Evolutionary conservation across 176 grass and related monocot species (phyloP), one percentile per base, ranked within the genome.

Genomic region (Musa troglodytarum): DNA sequence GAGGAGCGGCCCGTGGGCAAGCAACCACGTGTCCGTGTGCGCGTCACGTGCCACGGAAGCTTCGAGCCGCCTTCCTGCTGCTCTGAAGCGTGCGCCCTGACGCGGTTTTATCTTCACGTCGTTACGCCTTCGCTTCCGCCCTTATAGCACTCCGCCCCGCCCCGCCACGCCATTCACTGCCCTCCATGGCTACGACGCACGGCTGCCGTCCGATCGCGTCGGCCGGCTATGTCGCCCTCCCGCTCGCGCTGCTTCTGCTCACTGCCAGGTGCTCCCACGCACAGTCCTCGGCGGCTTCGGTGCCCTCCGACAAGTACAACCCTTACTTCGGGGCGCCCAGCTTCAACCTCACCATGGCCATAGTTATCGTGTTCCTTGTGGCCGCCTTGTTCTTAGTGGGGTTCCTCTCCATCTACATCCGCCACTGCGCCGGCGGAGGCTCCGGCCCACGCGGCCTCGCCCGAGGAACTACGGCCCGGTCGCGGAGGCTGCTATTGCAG

Each of bases 391-490:
- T 92, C 86, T 83, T 92, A 16, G 78, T 92, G 24, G 86, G 83
- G 0, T 82, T 92, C 81, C 88, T 92, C 86, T 88, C 86, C 52
- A 80, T 92, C 65, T 92, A 84, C 84, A 78, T 92, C 25, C 90
- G 84, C 21, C 79, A 82, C 1, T 89, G 90, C 79, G 73, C 65
- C 1, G 76, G 81, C 0, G 69, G 86, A 64, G 72, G 62, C 54
- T 78, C 69, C 29, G 75, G 74, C 70, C 15, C 0, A 43, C 49
- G 25, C 64, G 64, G 6, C 19, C 53, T 11, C 15, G 21, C 29
- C 20, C 34, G 34, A 5, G 34, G 34, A 43, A 43, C 34, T 43
- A 20, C 71, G 49, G 29, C 21, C 6, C 74, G 26, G 11, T 50
- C 28, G 76, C 73, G 8, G 85, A 79, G 58, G 8, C 56, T 22